Base-by-base conservation (phyloP, 176 grass and related monocot species). In the Aegilops bicornis region DNA sequence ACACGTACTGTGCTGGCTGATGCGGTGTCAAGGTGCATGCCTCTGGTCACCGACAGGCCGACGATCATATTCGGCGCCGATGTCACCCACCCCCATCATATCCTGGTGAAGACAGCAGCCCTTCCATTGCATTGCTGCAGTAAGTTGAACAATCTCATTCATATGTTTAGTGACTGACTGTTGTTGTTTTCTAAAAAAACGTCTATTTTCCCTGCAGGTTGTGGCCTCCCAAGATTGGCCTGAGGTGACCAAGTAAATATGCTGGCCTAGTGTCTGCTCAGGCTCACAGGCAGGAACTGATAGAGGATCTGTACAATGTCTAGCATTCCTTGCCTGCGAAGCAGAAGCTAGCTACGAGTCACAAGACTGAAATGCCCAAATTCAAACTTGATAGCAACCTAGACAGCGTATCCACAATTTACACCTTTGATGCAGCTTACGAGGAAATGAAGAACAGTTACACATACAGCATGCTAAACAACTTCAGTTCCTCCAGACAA, bases 141-240 rank as follows among this genome's bases (percentile, higher is more conserved):
- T 95, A 85, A 83, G 78, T 54, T 45, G 58, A 85, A 61, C 32
- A 33, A 23, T 15, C 32, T 25, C 78, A 73, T 30, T 2, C 50
- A 66, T 35, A 33, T 73, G 76, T 80, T 76, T 69, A 29, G 13
- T 40, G 39, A 40, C 8, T 76, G 31, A 43, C 6, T 60, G 14
- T 35, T 40, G 2, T 7, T 63, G 63, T 1, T 64, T 64, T 27
- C 23, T 30, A 17, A 8, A 68, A 67, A 19, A 68, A 9, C 29
- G 35, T 68, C 17, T 78, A 2, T 22, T 61, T 77, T 50, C 16
- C 54, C 72, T 89, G 78, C 52, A 97, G 95, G 95, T 97, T 80
- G 95, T 97, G 50, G 92, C 95, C 7, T 97, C 95, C 47, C 92
- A 93, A 70, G 95, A 97, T 88, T 97, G 95, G 92, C 95, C 95